These are phyloP conservation scores for Acacia pycnantha DNA, from an alignment of 331 rosid species.

Conservation along the genomic window DNA sequence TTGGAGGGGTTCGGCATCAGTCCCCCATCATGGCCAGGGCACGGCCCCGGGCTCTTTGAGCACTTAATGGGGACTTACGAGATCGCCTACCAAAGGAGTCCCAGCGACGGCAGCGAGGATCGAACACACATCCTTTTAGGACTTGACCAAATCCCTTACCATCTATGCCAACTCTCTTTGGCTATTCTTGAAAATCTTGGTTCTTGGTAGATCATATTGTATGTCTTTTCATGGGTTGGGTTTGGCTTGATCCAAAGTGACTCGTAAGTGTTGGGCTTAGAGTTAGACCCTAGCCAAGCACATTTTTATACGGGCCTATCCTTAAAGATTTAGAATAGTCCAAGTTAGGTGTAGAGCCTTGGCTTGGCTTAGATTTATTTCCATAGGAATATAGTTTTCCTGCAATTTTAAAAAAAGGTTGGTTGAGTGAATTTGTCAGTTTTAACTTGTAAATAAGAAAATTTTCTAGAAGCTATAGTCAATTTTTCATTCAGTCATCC, in stretches of 20 bases:
- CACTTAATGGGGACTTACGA: too few relatives aligned
- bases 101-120: too few relatives aligned
- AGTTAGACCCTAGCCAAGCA: not conserved
- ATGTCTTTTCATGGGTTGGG: not conserved
- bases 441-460: not conserved
- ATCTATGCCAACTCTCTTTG: too few relatives aligned
- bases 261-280: not conserved
- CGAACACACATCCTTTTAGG: too few relatives aligned
- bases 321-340: not conserved
- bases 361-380: not conserved
- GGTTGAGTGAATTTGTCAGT: not conserved
- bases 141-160: too few relatives aligned
- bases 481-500: not conserved
- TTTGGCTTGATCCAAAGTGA: not conserved
- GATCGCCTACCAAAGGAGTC: too few relatives aligned
- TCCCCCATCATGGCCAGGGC: too few relatives aligned
- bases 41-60: too few relatives aligned
- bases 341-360: not conserved
- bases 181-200: conserved; percentile 21
- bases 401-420: not conserved
- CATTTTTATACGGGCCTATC: not conserved
- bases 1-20: too few relatives aligned
- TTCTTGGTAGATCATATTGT: not conserved
- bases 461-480: not conserved
- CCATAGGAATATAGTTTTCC: not conserved